A percentile compares a stretch with the other conserved stretches of the same genome.
These are phyloP conservation scores for Coemansia sp. DNA, from an alignment of 192 early-diverging fungal species.

Conservation along the genomic window DNA sequence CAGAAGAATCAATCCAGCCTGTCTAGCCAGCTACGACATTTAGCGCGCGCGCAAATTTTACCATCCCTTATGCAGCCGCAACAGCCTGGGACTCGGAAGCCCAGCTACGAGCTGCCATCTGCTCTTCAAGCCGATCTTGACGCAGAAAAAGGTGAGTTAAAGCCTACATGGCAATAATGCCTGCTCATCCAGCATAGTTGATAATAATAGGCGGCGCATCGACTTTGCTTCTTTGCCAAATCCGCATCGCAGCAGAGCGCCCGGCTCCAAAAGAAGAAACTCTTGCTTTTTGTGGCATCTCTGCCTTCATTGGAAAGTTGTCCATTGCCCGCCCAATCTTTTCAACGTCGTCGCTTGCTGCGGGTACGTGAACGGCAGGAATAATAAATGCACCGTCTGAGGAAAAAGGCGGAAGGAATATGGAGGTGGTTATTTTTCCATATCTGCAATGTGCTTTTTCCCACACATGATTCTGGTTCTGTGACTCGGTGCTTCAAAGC, in stretches of 20 bases:
- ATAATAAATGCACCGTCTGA: too few species aligned
- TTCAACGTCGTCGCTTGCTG: too few species aligned
- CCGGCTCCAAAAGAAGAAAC: not conserved
- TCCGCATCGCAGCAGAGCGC: too few species aligned
- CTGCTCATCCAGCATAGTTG: too few species aligned
- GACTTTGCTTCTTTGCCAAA: not conserved
- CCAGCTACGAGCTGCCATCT: slow-evolving; percentile 40
- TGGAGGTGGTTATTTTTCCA: not conserved
- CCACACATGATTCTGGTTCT: not conserved
- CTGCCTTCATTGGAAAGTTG: not conserved
- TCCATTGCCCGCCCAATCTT: too few species aligned
- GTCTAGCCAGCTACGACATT: not conserved
- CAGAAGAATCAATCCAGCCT: too few species aligned
- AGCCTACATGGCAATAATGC: not conserved
- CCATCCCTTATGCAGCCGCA: not conserved
- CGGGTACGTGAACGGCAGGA: too few species aligned
- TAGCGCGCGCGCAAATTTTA: not conserved
- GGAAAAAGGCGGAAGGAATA: not conserved
- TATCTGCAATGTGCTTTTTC: not conserved
- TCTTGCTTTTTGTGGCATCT: not conserved
- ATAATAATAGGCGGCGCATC: not conserved
- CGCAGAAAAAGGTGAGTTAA: not conserved
- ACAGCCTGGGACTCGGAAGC: slow-evolving; percentile 8
- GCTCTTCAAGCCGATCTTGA: not conserved
- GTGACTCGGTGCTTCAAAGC: not conserved